Evolutionary conservation across 805 yeast genomes (phyloP).

Genomic region (Kluyveromyces wickerhamii): DNA sequence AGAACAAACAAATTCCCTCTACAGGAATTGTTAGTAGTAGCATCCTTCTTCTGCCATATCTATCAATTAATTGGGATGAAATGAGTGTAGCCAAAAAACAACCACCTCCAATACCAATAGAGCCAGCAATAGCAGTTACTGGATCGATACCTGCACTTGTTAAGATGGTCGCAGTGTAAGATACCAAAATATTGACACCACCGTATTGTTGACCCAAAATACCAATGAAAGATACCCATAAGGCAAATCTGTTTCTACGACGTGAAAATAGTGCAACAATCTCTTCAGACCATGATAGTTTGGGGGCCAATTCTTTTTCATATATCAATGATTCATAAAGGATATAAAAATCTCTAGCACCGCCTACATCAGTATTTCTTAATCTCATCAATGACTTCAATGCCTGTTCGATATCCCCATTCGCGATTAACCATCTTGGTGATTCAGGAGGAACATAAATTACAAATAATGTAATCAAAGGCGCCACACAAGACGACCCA

Average conservation of each 20-base stretch:
- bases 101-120: constrained; percentile 44
- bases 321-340: constrained; percentile 44
- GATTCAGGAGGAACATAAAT: constrained; percentile 59
- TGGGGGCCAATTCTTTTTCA: constrained; percentile 37
- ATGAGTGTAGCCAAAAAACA: constrained; percentile 40
- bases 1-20: constrained; percentile 46
- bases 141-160: constrained; percentile 37
- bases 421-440: constrained; percentile 60
- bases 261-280: constrained; percentile 35
- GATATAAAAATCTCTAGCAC: constrained; percentile 60
- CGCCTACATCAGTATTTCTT: constrained; percentile 41
- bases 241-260: constrained; percentile 44
- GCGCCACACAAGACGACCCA: constrained; percentile 55
- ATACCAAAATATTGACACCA: constrained; percentile 46
- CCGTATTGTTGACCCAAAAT: constrained; percentile 50
- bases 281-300: constrained; percentile 33
- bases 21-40: constrained; percentile 52
- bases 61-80: constrained; percentile 41
- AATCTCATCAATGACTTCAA: constrained; percentile 40
- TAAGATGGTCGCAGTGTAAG: constrained; percentile 43
- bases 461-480: constrained; percentile 42
- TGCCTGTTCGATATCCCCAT: constrained; percentile 42
- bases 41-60: constrained; percentile 44
- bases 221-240: constrained; percentile 41
- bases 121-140: constrained; percentile 39